Base-by-base conservation (phyloP, 2,329 filamentous ascomycete genomes). In the Fusarium secorum region DNA sequence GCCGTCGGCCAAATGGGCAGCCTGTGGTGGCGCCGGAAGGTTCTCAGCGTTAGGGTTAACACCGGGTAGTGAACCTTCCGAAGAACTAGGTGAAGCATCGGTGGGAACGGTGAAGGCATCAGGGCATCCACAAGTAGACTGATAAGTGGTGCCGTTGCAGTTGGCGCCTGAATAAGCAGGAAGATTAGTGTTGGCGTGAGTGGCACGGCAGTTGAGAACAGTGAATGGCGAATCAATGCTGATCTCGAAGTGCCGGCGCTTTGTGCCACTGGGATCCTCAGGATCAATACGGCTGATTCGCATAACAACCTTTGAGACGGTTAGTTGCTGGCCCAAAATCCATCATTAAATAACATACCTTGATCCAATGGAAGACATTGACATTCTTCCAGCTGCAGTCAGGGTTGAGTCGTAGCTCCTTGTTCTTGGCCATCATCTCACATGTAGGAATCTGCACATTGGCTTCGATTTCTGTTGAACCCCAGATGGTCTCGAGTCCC, bases 191-290 rank as follows among this genome's bases (percentile, higher is more conserved):
- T 97, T 97, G 53, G 93, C 91, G 78, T 96, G 93, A 1, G 94
- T 97, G n/a, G 95, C 94, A 68, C 93, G 93, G 83, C 95, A 98
- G 68, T 95, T 95, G 51, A 97, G 91, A 48, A 97, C 93, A 68
- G 95, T 95, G 78, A 98, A 95, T 2, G 95, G 95, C 3, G 94
- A 97, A 81, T 98, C 95, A 74, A 98, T 98, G 73, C 94, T 97
- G 75, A 97, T 97, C 80, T 98, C 95, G 74, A 97, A 98, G 78
- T 97, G 95, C 36, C 94, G 89, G 70, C 94, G 89, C 77, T 95
- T 95, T 69, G 84, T 86, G 38, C 86, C 87, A 2, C 85, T 85
- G 1, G 94, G 90, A 75, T 97, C 93, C 15, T 91, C 89, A 41
- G 90, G 88, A 74, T 97, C 95, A 18, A 92, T 84, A 74, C 93